These are phyloP conservation scores for Xylaria sp. DNA, from an alignment of 2,329 filamentous ascomycete genomes.

Conservation along the genomic window DNA sequence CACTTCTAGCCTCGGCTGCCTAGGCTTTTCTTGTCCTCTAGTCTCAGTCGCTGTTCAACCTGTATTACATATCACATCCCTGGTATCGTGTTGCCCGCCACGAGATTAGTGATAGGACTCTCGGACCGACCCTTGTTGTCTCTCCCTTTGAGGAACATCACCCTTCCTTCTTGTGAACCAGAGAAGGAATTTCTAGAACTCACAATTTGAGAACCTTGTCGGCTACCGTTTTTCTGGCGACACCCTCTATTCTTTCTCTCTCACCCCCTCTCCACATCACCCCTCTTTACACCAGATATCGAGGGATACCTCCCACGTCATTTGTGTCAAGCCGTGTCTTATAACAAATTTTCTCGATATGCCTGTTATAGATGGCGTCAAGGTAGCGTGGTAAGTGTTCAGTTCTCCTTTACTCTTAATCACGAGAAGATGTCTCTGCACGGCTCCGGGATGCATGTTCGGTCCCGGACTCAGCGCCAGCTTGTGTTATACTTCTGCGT, in stretches of 20 bases:
- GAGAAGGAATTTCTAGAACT: neutral
- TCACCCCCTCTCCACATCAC: slow-evolving; percentile 22
- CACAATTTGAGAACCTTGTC: slow-evolving; percentile 22
- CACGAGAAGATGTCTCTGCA: slow-evolving; percentile 5
- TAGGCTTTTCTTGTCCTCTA: slow-evolving; percentile 9
- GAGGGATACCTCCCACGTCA: slow-evolving; percentile 11
- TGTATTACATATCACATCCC: slow-evolving; percentile 11
- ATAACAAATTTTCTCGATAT: slow-evolving; percentile 54
- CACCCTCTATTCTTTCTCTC: slow-evolving; percentile 3
- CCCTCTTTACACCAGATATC: slow-evolving; percentile 13
- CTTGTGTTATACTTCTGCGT: neutral
- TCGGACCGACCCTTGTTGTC: neutral
- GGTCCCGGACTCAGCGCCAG: neutral
- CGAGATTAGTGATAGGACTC: slow-evolving; percentile 8
- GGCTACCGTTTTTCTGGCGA: neutral
- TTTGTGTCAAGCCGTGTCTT: slow-evolving; percentile 7
- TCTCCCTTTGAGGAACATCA: neutral
- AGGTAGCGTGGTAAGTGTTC: slow-evolving; percentile 75
- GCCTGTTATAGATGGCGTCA: slow-evolving; percentile 75
- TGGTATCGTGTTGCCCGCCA: slow-evolving; percentile 13
- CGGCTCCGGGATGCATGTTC: neutral
- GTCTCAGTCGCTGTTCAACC: slow-evolving; percentile 8
- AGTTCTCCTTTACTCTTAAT: slow-evolving; percentile 1
- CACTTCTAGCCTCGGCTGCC: neutral
- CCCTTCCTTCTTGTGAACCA: neutral